phyloP scores from a whole-genome alignment of 1,284 basidiomycete genomes.

The Leccinum variabile region DNA sequence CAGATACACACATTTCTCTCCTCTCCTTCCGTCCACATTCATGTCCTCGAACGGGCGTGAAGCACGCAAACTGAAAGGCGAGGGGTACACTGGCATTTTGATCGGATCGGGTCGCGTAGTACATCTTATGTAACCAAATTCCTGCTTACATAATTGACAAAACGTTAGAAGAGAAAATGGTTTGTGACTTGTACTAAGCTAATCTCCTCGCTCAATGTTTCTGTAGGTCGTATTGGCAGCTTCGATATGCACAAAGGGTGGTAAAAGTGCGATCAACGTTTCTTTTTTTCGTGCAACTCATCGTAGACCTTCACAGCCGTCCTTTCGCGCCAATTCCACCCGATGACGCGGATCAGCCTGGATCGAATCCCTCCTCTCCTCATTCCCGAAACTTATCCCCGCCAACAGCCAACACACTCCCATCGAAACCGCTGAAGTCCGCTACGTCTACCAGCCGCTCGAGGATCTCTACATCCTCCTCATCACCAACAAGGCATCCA shows the following conservation, averaged over 20 bases:
- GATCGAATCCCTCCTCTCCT: conserved; percentile 93
- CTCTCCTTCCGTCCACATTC: too few relatives aligned
- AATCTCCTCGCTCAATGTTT: not conserved
- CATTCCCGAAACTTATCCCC: conserved; percentile 80
- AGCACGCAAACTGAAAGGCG: too few relatives aligned
- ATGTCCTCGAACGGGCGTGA: too few relatives aligned
- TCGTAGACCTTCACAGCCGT: conserved; percentile 61
- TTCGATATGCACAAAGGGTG: conserved; percentile 91
- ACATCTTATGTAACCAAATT: too few relatives aligned
- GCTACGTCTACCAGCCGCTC: conserved; percentile 97
- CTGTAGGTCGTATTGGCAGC: conserved; percentile 84
- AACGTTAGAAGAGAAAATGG: too few relatives aligned
- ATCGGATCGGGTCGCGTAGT: too few relatives aligned
- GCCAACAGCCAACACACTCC: conserved; percentile 81
- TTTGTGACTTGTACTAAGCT: too few relatives aligned
- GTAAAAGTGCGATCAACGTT: conserved; percentile 65
- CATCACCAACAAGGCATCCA: conserved; percentile 97
- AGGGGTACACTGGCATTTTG: too few relatives aligned
- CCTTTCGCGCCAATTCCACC: conserved; percentile 94
- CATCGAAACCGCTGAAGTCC: conserved; percentile 88
- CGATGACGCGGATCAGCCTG: not conserved
- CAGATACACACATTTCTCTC: too few relatives aligned
- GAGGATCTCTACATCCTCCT: conserved; percentile 98
- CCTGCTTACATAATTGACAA: too few relatives aligned
- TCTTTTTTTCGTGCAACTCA: not conserved